Evolutionary conservation across 2,329 filamentous ascomycete genomes (phyloP).

Genomic region (Chrysoporthe deuterocubensis): DNA sequence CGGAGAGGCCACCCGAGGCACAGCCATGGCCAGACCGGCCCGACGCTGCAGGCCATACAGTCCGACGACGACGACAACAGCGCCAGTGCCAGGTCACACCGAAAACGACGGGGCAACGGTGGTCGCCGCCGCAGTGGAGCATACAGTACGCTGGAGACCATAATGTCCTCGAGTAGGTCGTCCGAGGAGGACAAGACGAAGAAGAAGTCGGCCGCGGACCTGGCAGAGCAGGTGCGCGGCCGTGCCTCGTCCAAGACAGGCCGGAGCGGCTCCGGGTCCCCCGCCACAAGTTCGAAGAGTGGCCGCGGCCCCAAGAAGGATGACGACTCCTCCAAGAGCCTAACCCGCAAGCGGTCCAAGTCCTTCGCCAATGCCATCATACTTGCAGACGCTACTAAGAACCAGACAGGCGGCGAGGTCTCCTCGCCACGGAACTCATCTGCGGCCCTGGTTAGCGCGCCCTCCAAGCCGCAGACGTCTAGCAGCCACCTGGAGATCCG

Average conservation of each 20-base stretch:
- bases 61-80: constrained; percentile 58
- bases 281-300: constrained; percentile 31
- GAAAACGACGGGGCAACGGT: constrained; percentile 44
- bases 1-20: constrained; percentile 31
- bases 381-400: constrained; percentile 42
- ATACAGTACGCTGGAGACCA: constrained; percentile 67
- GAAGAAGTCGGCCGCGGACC: constrained; percentile 61
- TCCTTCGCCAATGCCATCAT: constrained; percentile 53
- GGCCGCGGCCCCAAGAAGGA: constrained; percentile 26
- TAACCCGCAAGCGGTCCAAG: constrained; percentile 42
- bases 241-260: constrained; percentile 44
- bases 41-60: constrained; percentile 60
- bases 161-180: constrained; percentile 68
- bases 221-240: constrained; percentile 59
- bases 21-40: constrained; percentile 45
- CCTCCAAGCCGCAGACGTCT: constrained; percentile 61
- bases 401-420: constrained; percentile 37
- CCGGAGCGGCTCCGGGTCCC: constrained; percentile 34
- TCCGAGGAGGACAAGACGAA: constrained; percentile 66
- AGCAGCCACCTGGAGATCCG: constrained; percentile 54
- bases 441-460: constrained; percentile 56
- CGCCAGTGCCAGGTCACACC: constrained; percentile 38
- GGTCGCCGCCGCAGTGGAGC: constrained; percentile 56
- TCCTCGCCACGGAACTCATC: constrained; percentile 41
- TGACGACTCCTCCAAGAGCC: constrained; percentile 23